A percentile compares a stretch with the other conserved stretches of the same genome.
Evolutionary conservation across 192 early-diverging fungal genomes (phyloP).

Genomic region (Dissophora globulifera): DNA sequence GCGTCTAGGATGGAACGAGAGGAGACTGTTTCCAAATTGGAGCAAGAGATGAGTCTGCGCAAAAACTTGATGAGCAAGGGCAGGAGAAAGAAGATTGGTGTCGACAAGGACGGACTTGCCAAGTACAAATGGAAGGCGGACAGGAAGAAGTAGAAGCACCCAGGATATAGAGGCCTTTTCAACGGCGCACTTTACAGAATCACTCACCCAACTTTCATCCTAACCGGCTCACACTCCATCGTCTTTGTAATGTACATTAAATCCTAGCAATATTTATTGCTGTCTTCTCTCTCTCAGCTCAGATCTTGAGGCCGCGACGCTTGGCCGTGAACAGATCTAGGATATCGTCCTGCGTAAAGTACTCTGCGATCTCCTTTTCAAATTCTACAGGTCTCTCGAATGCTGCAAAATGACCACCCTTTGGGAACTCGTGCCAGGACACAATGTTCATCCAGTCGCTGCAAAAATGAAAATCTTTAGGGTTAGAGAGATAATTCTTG

Average conservation of each 20-base stretch:
- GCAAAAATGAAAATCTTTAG: too few species aligned
- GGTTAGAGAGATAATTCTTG: too few species aligned
- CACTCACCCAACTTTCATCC: too few species aligned
- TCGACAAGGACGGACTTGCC: slow-evolving; percentile 80
- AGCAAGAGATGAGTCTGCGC: slow-evolving; percentile 83
- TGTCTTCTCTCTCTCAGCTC: background rate
- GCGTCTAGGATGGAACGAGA: slow-evolving; percentile 81
- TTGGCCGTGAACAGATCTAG: slow-evolving; percentile 46
- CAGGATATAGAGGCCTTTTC: background rate
- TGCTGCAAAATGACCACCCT: slow-evolving; percentile 75
- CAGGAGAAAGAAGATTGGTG: slow-evolving; percentile 80
- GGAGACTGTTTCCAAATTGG: slow-evolving; percentile 72
- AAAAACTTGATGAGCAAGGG: slow-evolving; percentile 88
- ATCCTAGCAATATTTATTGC: too few species aligned
- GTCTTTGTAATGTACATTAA: too few species aligned
- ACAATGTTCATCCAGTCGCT: slow-evolving; percentile 56
- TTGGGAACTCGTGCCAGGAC: slow-evolving; percentile 54
- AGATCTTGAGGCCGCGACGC: slow-evolving; percentile 34
- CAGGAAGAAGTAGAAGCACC: slow-evolving; percentile 77
- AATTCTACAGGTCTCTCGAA: slow-evolving; percentile 66
- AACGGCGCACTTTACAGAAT: too few species aligned
- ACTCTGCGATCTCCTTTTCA: slow-evolving; percentile 61
- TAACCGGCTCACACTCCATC: too few species aligned
- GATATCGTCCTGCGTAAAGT: slow-evolving; percentile 30
- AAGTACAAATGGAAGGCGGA: slow-evolving; percentile 95